Conservation (phyloP, 257 asterid genomes). For the Jacaranda copaia region DNA sequence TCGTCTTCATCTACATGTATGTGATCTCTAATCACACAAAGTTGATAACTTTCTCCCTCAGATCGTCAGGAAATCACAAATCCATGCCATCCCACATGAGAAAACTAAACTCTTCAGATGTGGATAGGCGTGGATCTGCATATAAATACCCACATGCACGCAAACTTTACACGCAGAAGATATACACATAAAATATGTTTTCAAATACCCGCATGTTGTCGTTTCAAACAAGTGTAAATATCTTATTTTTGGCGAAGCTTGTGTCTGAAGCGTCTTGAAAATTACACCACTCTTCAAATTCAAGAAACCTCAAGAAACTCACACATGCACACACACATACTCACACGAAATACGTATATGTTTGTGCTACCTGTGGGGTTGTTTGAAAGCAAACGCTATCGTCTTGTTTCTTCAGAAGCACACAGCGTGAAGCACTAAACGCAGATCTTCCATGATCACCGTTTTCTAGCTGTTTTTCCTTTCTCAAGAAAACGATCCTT, state of each 20-base stretch:
- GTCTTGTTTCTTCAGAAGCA: slow-evolving; percentile 62
- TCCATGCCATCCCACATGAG: slow-evolving; percentile 24
- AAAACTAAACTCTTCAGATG: slow-evolving; percentile 4
- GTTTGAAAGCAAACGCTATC: slow-evolving; percentile 45
- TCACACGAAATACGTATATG: not conserved
- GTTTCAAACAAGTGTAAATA: slow-evolving; percentile 27
- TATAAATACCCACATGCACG: slow-evolving; percentile 26
- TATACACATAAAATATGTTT: not conserved
- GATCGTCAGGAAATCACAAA: slow-evolving; percentile 32
- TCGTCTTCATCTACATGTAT: not conserved
- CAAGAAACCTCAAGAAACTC: slow-evolving; percentile 42
- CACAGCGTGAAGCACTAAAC: slow-evolving; percentile 79
- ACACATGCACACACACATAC: slow-evolving; percentile 39
- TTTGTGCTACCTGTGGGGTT: slow-evolving; percentile 39
- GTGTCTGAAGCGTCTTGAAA: slow-evolving; percentile 59
- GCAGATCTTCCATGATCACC: slow-evolving; percentile 64
- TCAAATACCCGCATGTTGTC: slow-evolving; percentile 20
- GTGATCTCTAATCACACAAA: slow-evolving; percentile 10
- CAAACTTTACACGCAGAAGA: not conserved
- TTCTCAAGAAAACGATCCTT: slow-evolving; percentile 35
- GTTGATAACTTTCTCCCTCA: slow-evolving; percentile 34
- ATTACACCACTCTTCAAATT: slow-evolving; percentile 48
- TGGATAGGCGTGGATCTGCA: slow-evolving; percentile 19
- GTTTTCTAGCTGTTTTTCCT: slow-evolving; percentile 16
- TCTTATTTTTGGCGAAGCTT: slow-evolving; percentile 41